Conservation (phyloP, 1,284 basidiomycete genomes). For the Xerocomus minutiporus region DNA sequence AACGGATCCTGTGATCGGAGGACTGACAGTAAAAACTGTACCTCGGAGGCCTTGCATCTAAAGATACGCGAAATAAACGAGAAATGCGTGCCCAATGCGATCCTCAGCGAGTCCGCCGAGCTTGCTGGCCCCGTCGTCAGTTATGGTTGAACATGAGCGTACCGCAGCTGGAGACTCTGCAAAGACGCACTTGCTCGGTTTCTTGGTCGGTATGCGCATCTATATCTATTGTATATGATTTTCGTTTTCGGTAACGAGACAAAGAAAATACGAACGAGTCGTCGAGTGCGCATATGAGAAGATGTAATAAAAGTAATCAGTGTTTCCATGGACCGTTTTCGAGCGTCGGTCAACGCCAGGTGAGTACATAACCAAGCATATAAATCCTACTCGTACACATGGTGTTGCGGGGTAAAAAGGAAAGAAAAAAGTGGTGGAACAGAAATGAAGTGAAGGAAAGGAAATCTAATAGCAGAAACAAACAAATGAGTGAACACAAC, state of each 20-base stretch:
- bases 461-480: background rate
- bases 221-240: background rate
- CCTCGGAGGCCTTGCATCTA: too few relatives aligned
- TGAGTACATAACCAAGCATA: slow-evolving; percentile 25
- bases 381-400: slow-evolving; percentile 22
- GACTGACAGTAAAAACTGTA: too few relatives aligned
- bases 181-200: too few relatives aligned
- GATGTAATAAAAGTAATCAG: background rate
- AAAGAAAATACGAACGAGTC: background rate
- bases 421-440: background rate
- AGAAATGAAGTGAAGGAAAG: background rate
- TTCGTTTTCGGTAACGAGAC: background rate
- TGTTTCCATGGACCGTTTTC: background rate
- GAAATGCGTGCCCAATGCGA: too few relatives aligned
- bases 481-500: slow-evolving; percentile 8
- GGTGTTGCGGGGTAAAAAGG: slow-evolving; percentile 17
- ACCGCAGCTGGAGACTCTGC: too few relatives aligned
- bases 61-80: too few relatives aligned
- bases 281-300: background rate
- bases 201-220: background rate
- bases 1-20: too few relatives aligned
- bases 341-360: background rate
- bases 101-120: too few relatives aligned
- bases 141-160: too few relatives aligned
- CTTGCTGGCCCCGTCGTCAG: too few relatives aligned